Evolutionary conservation across 768 basidiomycete species (phyloP).

Genomic region (Calocybe gangraenosa): DNA sequence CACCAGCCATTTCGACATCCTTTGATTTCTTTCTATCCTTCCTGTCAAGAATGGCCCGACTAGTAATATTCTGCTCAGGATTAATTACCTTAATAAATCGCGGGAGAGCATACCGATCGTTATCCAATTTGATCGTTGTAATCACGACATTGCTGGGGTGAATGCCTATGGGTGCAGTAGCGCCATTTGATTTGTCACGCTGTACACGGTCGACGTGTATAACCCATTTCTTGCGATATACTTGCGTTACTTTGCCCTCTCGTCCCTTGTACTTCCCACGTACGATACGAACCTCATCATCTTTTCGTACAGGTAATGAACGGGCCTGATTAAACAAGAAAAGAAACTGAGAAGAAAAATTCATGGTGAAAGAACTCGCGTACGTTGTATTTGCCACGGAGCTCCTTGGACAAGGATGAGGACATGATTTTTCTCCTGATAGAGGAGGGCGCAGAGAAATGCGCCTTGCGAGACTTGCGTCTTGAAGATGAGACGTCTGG

Average conservation of each 20-base stretch:
- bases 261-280: constrained; percentile 98
- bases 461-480: constrained; percentile 98
- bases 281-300: constrained; percentile 96
- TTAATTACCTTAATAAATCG: neutral
- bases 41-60: constrained; percentile 83
- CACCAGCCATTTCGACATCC: constrained; percentile 80
- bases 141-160: constrained; percentile 98
- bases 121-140: constrained; percentile 87
- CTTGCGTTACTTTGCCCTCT: constrained; percentile 97
- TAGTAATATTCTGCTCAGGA: constrained; percentile 23
- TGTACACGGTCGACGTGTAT: constrained; percentile 98
- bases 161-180: constrained; percentile 89
- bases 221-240: constrained; percentile 99
- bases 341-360: neutral
- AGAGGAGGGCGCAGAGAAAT: constrained; percentile 94
- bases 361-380: constrained; percentile 23
- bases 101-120: constrained; percentile 59
- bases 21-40: constrained; percentile 72
- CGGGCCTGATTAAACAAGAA: constrained; percentile 55
- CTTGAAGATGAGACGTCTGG: constrained; percentile 87
- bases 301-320: constrained; percentile 93
- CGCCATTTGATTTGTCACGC: constrained; percentile 96
- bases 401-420: constrained; percentile 91
- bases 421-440: constrained; percentile 98
- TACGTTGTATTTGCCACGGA: constrained; percentile 89